Conservation (phyloP, 176 grass and related monocot species). For the Aechmea fasciata region DNA sequence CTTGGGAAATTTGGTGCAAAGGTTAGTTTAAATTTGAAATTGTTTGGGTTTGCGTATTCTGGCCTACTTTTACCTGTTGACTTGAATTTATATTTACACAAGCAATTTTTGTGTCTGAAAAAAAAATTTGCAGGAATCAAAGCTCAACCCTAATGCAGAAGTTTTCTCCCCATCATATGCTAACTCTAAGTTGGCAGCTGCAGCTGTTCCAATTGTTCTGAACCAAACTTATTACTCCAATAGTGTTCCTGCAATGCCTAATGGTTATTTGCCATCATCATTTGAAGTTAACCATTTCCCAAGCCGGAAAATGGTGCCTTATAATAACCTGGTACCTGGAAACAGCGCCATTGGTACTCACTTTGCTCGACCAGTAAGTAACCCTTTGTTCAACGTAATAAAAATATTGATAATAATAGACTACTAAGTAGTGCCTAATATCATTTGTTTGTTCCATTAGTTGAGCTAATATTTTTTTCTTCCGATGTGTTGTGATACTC, state of each 20-base stretch:
- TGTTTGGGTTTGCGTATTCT: neutral
- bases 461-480: neutral
- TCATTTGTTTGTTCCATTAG: constrained; percentile 5
- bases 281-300: constrained; percentile 41
- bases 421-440: neutral
- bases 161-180: constrained; percentile 70
- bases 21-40: constrained; percentile 27
- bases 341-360: constrained; percentile 44
- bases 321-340: constrained; percentile 48
- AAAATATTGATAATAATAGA: neutral
- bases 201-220: constrained; percentile 30
- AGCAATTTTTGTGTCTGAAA: constrained; percentile 10
- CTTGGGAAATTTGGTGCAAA: constrained; percentile 38
- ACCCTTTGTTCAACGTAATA: neutral
- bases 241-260: constrained; percentile 34
- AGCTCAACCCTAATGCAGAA: constrained; percentile 82
- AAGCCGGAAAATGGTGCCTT: constrained; percentile 46
- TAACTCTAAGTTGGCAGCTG: constrained; percentile 35
- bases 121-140: constrained; percentile 68
- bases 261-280: constrained; percentile 25
- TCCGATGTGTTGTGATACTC: constrained; percentile 21
- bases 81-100: constrained; percentile 1
- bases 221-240: constrained; percentile 46
- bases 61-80: neutral
- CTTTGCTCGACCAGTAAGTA: constrained; percentile 51